Evolutionary conservation across 225 moss, liverwort and hornwort genomes (phyloP), one percentile per base, ranked within the genome.

Genomic region (Marchantia paleacea): DNA sequence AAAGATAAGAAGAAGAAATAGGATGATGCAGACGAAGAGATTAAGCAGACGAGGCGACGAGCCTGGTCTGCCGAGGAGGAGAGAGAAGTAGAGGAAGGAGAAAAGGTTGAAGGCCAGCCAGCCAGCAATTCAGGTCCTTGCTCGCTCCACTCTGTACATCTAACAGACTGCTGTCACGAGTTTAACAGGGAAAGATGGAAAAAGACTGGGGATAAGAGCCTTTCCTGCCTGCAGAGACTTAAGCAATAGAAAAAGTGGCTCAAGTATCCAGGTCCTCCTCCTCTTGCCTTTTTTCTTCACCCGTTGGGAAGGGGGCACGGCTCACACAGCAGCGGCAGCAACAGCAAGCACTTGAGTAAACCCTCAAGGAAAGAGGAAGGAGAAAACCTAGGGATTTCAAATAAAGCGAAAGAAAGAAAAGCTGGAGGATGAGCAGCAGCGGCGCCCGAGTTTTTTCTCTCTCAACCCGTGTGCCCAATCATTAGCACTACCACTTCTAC

Each of bases 181-280:
- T 76, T 76, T 20, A 60, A 76, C 61, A 58, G 55, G 29, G 55
- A 52, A 39, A 70, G 69, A 70, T 70, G 39, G 68, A 22, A 55
- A 79, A 62, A 68, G 22, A 26, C 58, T 60, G 13, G 26, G 67
- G 52, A n/a, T 68, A 68, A 67, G 26, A 68, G 52, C 78, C 65
- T 52, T 28, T n/a, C 29, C 55, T 14, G 52, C 54, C 74, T 55
- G 53, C 73, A 53, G 48, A 25, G 48, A 61, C 12, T 53, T 50
- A 68, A 79, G 66, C 19, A 53, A 28, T 68, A 76, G 76, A 76
- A 76, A 77, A 78, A 78, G 78, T 78, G 67, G 78, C 78, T 52
- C 50, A 78, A 78, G 25, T 78, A 50, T 78, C 66, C 65, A 78
- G 68, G 52, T 30, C 55, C 52, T 64, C 78, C 66, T 66, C 66